Conservation (phyloP, 805 yeast genomes). For the Dipodascus geniculatus region DNA sequence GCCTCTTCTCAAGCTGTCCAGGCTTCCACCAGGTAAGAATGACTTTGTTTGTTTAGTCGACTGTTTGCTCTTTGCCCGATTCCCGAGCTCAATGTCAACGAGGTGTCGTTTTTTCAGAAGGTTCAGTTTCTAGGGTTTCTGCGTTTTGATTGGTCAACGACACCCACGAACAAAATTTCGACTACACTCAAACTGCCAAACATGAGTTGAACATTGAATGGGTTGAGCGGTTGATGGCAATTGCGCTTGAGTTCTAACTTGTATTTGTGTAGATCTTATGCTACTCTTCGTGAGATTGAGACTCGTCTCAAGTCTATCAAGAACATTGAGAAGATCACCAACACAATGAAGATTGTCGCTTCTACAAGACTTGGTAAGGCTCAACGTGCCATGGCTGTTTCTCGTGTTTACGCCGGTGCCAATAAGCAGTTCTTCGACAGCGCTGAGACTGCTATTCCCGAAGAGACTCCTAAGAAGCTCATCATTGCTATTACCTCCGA, state of each 20-base stretch:
- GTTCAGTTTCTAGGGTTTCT: background rate
- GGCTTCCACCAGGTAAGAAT: constrained; percentile 7
- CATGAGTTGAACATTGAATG: background rate
- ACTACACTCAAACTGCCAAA: background rate
- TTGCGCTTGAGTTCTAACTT: background rate
- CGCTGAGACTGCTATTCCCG: constrained; percentile 62
- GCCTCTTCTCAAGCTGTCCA: constrained; percentile 10
- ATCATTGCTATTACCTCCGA: constrained; percentile 87
- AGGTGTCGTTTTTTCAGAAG: background rate
- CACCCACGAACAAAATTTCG: background rate
- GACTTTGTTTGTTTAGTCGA: background rate
- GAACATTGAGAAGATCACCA: constrained; percentile 98
- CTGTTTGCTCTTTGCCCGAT: background rate
- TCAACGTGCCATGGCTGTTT: constrained; percentile 82
- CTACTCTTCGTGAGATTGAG: constrained; percentile 97
- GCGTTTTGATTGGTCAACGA: constrained; percentile 1
- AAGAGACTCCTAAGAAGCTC: constrained; percentile 49
- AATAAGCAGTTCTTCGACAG: constrained; percentile 68
- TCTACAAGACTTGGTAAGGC: constrained; percentile 94
- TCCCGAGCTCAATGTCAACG: background rate
- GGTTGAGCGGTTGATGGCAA: constrained; percentile 3
- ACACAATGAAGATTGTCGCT: constrained; percentile 99
- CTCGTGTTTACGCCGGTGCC: constrained; percentile 73
- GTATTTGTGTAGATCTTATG: constrained; percentile 61
- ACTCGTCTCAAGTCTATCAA: constrained; percentile 95